Conservation (phyloP, 805 yeast species). For the Ogataea salicorniae region DNA sequence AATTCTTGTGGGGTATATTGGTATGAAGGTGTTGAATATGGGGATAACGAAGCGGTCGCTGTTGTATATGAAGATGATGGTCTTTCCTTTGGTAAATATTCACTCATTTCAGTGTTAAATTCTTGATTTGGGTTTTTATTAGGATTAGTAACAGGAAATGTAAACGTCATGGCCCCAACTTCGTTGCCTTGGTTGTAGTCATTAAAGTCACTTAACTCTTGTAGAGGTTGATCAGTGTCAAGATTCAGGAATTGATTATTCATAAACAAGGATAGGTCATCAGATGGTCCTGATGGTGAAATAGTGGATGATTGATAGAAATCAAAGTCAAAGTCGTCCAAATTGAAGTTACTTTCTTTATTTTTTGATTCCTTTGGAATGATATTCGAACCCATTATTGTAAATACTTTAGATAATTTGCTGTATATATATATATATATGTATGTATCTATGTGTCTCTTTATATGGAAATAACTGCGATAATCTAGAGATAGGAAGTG, state of each 20-base stretch:
- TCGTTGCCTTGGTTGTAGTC: slow-evolving; percentile 2
- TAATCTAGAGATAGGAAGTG: not conserved
- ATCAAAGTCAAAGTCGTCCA: slow-evolving; percentile 17
- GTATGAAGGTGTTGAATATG: too few relatives aligned
- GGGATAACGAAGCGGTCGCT: not conserved
- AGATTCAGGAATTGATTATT: slow-evolving; percentile 22
- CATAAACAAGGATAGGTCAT: slow-evolving; percentile 21
- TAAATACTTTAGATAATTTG: too few relatives aligned
- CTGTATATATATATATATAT: not conserved
- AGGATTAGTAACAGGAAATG: not conserved
- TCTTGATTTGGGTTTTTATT: too few relatives aligned
- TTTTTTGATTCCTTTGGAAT: not conserved
- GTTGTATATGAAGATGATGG: not conserved
- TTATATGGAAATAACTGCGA: not conserved
- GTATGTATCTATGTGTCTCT: too few relatives aligned
- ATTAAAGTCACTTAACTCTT: slow-evolving; percentile 3
- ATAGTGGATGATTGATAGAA: slow-evolving; percentile 5
- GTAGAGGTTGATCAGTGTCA: slow-evolving; percentile 11
- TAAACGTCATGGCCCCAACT: not conserved
- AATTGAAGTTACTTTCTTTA: slow-evolving; percentile 1
- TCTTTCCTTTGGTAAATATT: not conserved
- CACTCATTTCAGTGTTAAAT: too few relatives aligned
- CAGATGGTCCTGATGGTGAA: slow-evolving; percentile 2
- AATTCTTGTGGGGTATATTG: too few relatives aligned
- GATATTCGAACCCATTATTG: too few relatives aligned